Evolutionary conservation across 2,329 filamentous ascomycete species (phyloP).

Genomic region (Penicillium psychrosexuale): DNA sequence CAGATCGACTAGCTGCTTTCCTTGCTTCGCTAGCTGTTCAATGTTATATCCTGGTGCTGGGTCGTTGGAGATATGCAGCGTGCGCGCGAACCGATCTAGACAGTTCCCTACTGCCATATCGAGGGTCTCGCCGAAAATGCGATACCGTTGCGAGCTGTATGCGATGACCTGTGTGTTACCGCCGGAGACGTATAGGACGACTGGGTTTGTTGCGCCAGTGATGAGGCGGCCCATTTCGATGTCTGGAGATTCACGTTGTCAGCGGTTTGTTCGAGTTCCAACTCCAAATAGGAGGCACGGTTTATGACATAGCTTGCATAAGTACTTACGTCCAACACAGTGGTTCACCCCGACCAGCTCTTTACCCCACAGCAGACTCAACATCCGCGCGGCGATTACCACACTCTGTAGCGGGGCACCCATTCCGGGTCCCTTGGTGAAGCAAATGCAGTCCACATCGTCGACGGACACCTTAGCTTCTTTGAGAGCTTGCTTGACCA

Average conservation of each 20-base stretch:
- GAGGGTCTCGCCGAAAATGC: slow-evolving; percentile 95
- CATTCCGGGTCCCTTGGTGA: slow-evolving; percentile 95
- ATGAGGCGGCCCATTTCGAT: slow-evolving; percentile 98
- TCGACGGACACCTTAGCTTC: slow-evolving; percentile 60
- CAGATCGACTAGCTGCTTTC: slow-evolving; percentile 71
- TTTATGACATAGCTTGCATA: neutral
- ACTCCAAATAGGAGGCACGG: neutral
- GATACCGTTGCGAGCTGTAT: slow-evolving; percentile 89
- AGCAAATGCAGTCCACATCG: slow-evolving; percentile 89
- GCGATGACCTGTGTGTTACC: slow-evolving; percentile 98
- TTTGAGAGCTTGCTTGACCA: slow-evolving; percentile 76
- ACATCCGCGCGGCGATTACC: slow-evolving; percentile 77
- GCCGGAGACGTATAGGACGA: slow-evolving; percentile 91
- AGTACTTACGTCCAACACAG: slow-evolving; percentile 72
- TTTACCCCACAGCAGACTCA: slow-evolving; percentile 80
- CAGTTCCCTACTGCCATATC: slow-evolving; percentile 98
- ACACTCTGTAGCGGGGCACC: slow-evolving; percentile 86
- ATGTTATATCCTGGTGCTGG: slow-evolving; percentile 98
- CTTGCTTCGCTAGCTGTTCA: slow-evolving; percentile 81
- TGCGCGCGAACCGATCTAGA: slow-evolving; percentile 90
- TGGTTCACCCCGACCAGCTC: slow-evolving; percentile 95
- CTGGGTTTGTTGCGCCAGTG: slow-evolving; percentile 84
- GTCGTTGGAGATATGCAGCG: slow-evolving; percentile 87
- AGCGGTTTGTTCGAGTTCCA: neutral
- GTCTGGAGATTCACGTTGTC: slow-evolving; percentile 45